phyloP scores from a whole-genome alignment of 1,139 yeast genomes.

The Geotrichum siamense region DNA sequence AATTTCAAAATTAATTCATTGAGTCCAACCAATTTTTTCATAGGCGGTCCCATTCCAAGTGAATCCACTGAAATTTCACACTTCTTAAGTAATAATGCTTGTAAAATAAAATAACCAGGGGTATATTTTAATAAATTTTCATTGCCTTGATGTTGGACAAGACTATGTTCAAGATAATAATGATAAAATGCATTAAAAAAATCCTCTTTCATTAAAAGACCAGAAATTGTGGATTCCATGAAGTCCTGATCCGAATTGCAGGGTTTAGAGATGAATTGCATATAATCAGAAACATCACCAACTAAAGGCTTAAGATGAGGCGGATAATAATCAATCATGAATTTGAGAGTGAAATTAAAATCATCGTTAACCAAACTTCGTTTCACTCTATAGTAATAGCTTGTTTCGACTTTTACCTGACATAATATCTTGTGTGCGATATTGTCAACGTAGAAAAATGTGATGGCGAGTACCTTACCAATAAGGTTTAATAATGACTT shows the following conservation, averaged over 20 bases:
- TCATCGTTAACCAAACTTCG: conserved; percentile 27
- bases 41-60: neutral
- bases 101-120: conserved; percentile 4
- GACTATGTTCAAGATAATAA: conserved; percentile 39
- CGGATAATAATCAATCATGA: conserved; percentile 25
- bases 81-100: neutral
- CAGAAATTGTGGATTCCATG: neutral
- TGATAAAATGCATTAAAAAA: conserved; percentile 73
- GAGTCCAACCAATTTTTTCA: conserved; percentile 24
- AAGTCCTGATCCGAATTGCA: neutral
- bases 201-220: conserved; percentile 43
- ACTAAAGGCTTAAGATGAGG: conserved; percentile 26
- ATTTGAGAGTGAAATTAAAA: conserved; percentile 19
- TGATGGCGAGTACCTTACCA: conserved; percentile 72
- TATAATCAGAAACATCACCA: conserved; percentile 17
- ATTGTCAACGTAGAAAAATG: conserved; percentile 54
- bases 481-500: conserved; percentile 54
- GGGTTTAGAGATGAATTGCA: neutral
- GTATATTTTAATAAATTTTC: neutral
- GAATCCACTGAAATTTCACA: neutral
- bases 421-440: conserved; percentile 58
- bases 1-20: conserved; percentile 35
- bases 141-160: conserved; percentile 21
- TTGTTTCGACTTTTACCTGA: conserved; percentile 47
- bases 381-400: conserved; percentile 32